phyloP scores from a whole-genome alignment of 2,329 filamentous ascomycete genomes.

The Colletotrichum incanum region DNA sequence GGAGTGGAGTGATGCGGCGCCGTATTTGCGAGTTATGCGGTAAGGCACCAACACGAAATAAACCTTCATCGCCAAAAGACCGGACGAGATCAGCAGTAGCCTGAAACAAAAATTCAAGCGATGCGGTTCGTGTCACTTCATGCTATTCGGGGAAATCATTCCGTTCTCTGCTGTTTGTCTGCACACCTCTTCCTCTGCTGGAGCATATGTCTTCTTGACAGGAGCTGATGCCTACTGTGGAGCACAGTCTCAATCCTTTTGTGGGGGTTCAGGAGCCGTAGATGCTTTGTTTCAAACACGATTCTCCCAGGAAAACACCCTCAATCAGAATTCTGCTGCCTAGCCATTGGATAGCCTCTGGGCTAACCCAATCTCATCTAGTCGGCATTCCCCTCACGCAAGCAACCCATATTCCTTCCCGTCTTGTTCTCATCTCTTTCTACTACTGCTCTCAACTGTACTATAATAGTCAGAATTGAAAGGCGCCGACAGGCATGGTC shows the following conservation, averaged over 20 bases:
- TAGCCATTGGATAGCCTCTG: too few relatives aligned
- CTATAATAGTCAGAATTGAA: too few relatives aligned
- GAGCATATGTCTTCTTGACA: neutral
- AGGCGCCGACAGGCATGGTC: too few relatives aligned
- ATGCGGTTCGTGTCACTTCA: neutral
- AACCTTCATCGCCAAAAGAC: neutral
- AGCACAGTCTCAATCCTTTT: neutral
- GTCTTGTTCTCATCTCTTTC: neutral
- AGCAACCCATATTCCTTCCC: too few relatives aligned
- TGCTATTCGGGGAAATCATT: neutral
- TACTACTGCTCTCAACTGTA: neutral
- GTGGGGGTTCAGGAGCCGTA: neutral
- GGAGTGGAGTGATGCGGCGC: neutral
- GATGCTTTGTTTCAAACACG: accelerated
- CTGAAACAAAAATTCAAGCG: neutral
- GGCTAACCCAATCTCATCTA: neutral
- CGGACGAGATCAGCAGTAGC: neutral
- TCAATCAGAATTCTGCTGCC: neutral
- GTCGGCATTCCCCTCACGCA: neutral
- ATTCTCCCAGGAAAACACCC: neutral
- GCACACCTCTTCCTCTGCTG: neutral
- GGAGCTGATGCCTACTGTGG: neutral
- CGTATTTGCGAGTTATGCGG: neutral
- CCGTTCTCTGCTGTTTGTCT: neutral
- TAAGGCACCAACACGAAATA: neutral